Conservation (phyloP, 352 stramenopile species). For the Globisporangium solare region DNA sequence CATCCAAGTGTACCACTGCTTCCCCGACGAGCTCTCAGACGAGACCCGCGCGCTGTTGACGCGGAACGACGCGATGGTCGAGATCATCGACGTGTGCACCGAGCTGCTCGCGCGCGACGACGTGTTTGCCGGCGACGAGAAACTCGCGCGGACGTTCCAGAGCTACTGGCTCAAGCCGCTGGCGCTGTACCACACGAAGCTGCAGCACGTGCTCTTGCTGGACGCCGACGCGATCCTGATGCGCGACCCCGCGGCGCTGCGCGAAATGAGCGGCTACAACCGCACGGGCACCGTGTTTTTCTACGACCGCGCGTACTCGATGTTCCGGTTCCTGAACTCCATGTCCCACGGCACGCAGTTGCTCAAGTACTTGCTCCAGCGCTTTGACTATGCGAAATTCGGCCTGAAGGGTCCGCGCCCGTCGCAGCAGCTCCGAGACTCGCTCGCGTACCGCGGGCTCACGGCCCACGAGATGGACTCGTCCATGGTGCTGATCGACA, state of each 20-base stretch:
- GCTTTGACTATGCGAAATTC: constrained; percentile 45
- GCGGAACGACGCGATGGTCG: constrained; percentile 33
- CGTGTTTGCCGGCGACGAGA: constrained; percentile 18
- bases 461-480: constrained; percentile 56
- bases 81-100: constrained; percentile 62
- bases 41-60: constrained; percentile 31
- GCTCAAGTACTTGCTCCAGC: constrained; percentile 32
- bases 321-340: constrained; percentile 27
- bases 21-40: constrained; percentile 37
- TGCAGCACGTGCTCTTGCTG: constrained; percentile 41
- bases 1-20: constrained; percentile 42
- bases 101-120: constrained; percentile 27
- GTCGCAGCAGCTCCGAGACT: constrained; percentile 34
- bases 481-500: constrained; percentile 42
- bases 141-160: constrained; percentile 29
- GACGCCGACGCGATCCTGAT: constrained; percentile 56
- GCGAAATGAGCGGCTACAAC: constrained; percentile 28
- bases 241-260: constrained; percentile 28
- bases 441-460: constrained; percentile 30
- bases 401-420: constrained; percentile 19
- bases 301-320: constrained; percentile 44
- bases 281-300: constrained; percentile 54
- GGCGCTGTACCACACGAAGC: constrained; percentile 39
- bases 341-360: constrained; percentile 27
- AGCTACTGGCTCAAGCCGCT: constrained; percentile 64